These are phyloP conservation scores for Clausena lansium DNA, from an alignment of 345 rosid species.

Conservation along the genomic window DNA sequence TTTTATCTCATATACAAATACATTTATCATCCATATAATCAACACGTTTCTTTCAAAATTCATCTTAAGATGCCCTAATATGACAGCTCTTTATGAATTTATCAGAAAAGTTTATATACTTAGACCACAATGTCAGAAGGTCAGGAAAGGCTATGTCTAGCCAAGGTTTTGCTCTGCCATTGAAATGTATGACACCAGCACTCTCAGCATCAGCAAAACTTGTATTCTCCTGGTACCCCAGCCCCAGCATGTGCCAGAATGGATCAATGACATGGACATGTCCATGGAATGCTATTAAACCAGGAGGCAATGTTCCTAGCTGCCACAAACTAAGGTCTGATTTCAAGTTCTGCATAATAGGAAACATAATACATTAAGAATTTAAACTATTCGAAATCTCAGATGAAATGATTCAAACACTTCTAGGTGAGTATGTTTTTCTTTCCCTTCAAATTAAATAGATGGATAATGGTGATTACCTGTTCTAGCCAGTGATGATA, in stretches of 20 bases:
- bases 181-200: conserved; percentile 92
- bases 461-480: conserved; percentile 38
- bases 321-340: conserved; percentile 97
- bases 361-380: not conserved
- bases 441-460: not conserved
- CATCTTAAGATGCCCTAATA: conserved; percentile 52
- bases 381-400: not conserved
- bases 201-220: conserved; percentile 56
- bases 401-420: not conserved
- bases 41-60: conserved; percentile 15
- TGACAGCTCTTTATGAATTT: conserved; percentile 87
- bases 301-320: conserved; percentile 91
- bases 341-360: conserved; percentile 72
- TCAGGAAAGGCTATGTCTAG: conserved; percentile 89
- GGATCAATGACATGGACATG: conserved; percentile 84
- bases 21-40: conserved; percentile 14
- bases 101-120: conserved; percentile 77
- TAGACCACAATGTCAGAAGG: conserved; percentile 81
- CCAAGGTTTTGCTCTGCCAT: conserved; percentile 99
- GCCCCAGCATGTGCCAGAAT: conserved; percentile 97
- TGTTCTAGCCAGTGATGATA: conserved; percentile 89
- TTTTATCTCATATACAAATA: conserved; percentile 26
- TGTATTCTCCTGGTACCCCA: conserved; percentile 90
- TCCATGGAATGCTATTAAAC: conserved; percentile 90
- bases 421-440: not conserved